Base-by-base conservation (phyloP, 352 stramenopile genomes). In the Globisporangium barbulae region DNA sequence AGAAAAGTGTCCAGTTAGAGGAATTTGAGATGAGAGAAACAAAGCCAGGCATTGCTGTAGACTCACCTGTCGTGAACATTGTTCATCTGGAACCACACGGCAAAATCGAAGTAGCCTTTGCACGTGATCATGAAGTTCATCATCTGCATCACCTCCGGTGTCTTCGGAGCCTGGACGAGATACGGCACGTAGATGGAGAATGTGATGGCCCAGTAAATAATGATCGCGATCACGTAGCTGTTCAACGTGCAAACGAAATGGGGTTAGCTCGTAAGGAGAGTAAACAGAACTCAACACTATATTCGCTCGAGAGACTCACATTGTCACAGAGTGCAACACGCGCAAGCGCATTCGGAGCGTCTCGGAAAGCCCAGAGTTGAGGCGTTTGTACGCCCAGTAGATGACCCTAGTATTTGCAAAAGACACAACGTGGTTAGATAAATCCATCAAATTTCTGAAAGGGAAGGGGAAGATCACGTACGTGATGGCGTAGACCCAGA, bases 81-180 rank as follows among this genome's bases (percentile, higher is more conserved):
- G 64, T 95, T 95, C 81, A 95, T 95, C 61, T 93, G 83, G 64
- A 95, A 94, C 87, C 87, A 95, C 30, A 95, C 87, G 22, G 91
- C 80, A 53, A 95, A 93, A 64, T 95, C 87, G 60, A 95, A 93
- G 72, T 95, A 95, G 45, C 87, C 87, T 67, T 95, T 95, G 75
- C 85, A 93, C 41, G 87, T 95, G 69, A 95, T 94, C 82, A 95
- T 93, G 53, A 94, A 95, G 65, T 85, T 90, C 85, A 93, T 95
- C 71, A 94, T 81, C 67, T 95, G 83, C 41, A 70, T 71, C 12
- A 95, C 66, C 70, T 74, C 39, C 39, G 39, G 39, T 13, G 39
- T 45, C 70, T 17, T 81, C 8, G 84, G 44, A 2, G 71, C 72
- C 67, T 91, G 70, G n/a, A 91, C 72, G 30, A 96, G 64, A 62